Conservation (phyloP, 768 basidiomycete species). For the Botryobasidium botryosum region DNA sequence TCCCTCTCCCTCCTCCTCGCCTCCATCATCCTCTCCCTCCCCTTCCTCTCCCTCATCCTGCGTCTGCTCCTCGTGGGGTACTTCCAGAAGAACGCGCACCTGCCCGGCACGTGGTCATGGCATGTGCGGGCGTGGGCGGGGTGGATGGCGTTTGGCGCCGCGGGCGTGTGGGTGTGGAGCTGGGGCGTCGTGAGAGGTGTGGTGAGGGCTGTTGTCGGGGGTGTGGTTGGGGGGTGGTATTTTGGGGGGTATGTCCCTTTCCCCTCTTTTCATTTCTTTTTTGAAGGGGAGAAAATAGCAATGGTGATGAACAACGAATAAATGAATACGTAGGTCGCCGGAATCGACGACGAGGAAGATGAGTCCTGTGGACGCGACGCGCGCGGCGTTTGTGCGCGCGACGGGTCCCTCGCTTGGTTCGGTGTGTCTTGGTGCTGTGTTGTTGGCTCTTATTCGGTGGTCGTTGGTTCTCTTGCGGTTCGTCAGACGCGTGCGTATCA, state of each 20-base stretch:
- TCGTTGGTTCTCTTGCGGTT: slow-evolving; percentile 7
- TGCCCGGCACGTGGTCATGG: slow-evolving; percentile 31
- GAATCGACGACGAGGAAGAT: too few relatives aligned
- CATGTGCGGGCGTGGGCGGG: slow-evolving; percentile 51
- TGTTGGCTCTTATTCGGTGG: slow-evolving; percentile 40
- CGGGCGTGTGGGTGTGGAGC: slow-evolving; percentile 50
- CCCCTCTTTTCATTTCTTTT: slow-evolving; percentile 1
- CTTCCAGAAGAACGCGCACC: slow-evolving; percentile 24
- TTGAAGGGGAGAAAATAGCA: too few relatives aligned
- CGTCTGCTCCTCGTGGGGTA: slow-evolving; percentile 60
- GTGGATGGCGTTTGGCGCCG: slow-evolving; percentile 44
- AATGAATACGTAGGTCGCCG: too few relatives aligned
- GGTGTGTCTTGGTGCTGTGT: slow-evolving; percentile 55
- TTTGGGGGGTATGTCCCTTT: slow-evolving; percentile 40
- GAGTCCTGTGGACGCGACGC: too few relatives aligned
- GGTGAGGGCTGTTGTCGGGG: slow-evolving; percentile 56
- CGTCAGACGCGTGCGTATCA: slow-evolving; percentile 4
- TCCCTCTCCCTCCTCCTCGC: slow-evolving; percentile 56
- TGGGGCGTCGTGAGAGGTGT: slow-evolving; percentile 68
- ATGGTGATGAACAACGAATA: too few relatives aligned
- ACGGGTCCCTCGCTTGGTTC: slow-evolving; percentile 71
- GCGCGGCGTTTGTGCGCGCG: slow-evolving; percentile 60
- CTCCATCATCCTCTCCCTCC: slow-evolving; percentile 53
- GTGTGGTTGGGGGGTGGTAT: slow-evolving; percentile 86
- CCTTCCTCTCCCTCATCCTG: slow-evolving; percentile 63